A percentile compares a stretch with the other conserved stretches of the same genome.
phyloP scores from a whole-genome alignment of 345 rosid genomes.

The Eucalyptus erythrocorys region DNA sequence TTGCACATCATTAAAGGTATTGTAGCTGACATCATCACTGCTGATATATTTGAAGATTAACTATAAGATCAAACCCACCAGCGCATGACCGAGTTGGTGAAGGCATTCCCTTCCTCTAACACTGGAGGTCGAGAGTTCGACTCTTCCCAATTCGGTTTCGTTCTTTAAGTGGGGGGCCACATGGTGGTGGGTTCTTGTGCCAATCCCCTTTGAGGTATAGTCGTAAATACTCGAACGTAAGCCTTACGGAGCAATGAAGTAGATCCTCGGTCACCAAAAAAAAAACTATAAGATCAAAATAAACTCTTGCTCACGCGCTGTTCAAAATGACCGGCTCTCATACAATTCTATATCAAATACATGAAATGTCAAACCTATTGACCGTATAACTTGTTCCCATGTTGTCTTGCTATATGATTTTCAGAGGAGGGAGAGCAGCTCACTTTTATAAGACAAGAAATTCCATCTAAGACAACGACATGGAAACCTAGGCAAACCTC shows the following conservation, averaged over 20 bases:
- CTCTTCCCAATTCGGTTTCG: too few species aligned
- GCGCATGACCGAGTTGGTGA: too few species aligned
- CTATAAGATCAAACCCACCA: too few species aligned
- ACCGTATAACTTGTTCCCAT: not conserved
- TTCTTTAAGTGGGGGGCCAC: too few species aligned
- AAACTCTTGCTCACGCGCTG: not conserved
- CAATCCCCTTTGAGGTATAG: too few species aligned
- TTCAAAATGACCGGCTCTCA: not conserved
- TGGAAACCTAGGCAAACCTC: not conserved
- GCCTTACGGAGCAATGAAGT: too few species aligned
- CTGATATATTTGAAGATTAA: not conserved
- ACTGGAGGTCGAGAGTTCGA: too few species aligned
- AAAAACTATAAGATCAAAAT: not conserved
- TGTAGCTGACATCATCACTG: not conserved
- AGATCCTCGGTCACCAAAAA: too few species aligned
- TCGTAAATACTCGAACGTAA: too few species aligned
- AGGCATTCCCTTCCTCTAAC: too few species aligned
- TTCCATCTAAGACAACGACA: not conserved
- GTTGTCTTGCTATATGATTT: not conserved
- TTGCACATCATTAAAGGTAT: not conserved
- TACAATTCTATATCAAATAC: not conserved
- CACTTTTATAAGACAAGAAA: not conserved
- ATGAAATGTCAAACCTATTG: not conserved
- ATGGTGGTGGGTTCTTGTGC: too few species aligned
- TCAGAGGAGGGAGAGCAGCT: not conserved